A percentile compares a stretch with the other conserved stretches of the same genome.
Evolutionary conservation across 1,139 yeast species (phyloP).

Genomic region (Suhomyces terraborum): DNA sequence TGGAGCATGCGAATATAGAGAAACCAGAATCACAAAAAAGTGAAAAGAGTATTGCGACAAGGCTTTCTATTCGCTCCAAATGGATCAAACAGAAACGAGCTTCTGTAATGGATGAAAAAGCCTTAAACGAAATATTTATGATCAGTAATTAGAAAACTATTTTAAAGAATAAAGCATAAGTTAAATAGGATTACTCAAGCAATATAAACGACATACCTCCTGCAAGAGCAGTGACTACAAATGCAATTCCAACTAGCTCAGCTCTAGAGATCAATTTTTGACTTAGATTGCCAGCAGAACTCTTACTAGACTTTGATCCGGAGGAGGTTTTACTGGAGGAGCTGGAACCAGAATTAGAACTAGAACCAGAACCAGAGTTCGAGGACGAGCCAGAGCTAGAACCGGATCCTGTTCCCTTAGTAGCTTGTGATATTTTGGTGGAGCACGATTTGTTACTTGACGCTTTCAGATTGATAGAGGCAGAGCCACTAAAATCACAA

Average conservation of each 20-base stretch:
- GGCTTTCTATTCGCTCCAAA: conserved; percentile 78
- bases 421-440: conserved; percentile 29
- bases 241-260: conserved; percentile 34
- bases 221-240: conserved; percentile 36
- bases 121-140: conserved; percentile 92
- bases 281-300: conserved; percentile 26
- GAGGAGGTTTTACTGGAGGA: conserved; percentile 27
- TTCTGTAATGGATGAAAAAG: conserved; percentile 84
- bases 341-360: conserved; percentile 24
- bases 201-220: conserved; percentile 44
- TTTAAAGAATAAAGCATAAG: not conserved
- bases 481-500: conserved; percentile 47
- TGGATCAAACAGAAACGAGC: conserved; percentile 90
- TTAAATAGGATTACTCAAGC: conserved; percentile 22
- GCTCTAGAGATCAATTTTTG: conserved; percentile 31
- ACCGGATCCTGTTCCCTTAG: conserved; percentile 23
- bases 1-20: conserved; percentile 20
- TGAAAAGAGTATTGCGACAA: conserved; percentile 45
- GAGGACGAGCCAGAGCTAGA: conserved; percentile 24
- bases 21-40: conserved; percentile 16
- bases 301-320: conserved; percentile 25
- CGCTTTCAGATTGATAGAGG: conserved; percentile 32
- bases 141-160: conserved; percentile 36
- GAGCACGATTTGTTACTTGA: conserved; percentile 36
- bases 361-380: conserved; percentile 32